Evolutionary conservation across 495 filamentous ascomycete species (phyloP).

Genomic region (Mytilinidion resinicola): DNA sequence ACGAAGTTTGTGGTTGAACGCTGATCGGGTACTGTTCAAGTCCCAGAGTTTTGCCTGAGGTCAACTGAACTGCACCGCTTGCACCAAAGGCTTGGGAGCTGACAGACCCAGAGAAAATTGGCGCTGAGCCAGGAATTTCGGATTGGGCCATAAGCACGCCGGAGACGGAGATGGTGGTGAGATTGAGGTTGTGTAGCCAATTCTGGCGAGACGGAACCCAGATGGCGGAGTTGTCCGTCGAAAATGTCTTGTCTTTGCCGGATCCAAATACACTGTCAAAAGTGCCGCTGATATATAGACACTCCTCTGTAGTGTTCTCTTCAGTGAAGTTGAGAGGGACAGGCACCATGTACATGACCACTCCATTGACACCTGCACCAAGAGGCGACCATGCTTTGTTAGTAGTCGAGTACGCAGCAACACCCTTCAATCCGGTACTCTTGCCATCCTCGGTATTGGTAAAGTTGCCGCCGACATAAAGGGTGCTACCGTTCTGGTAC

Average conservation of each 20-base stretch:
- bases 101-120: slow-evolving; percentile 72
- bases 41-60: slow-evolving; percentile 44
- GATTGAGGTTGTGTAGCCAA: slow-evolving; percentile 79
- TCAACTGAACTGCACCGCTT: slow-evolving; percentile 61
- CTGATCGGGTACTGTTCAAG: slow-evolving; percentile 55
- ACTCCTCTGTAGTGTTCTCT: slow-evolving; percentile 57
- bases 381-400: slow-evolving; percentile 69
- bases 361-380: slow-evolving; percentile 80
- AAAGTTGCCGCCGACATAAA: slow-evolving; percentile 87
- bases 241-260: slow-evolving; percentile 51
- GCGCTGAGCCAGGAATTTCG: slow-evolving; percentile 52
- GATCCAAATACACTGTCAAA: slow-evolving; percentile 69
- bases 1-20: slow-evolving; percentile 30
- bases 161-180: slow-evolving; percentile 55
- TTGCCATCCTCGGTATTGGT: slow-evolving; percentile 61
- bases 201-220: slow-evolving; percentile 89
- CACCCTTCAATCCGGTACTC: slow-evolving; percentile 56
- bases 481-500: slow-evolving; percentile 51
- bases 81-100: slow-evolving; percentile 61
- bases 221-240: slow-evolving; percentile 71
- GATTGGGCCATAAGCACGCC: slow-evolving; percentile 66
- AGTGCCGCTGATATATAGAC: slow-evolving; percentile 71
- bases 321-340: slow-evolving; percentile 74
- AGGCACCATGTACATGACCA: slow-evolving; percentile 64
- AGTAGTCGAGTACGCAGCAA: slow-evolving; percentile 67